Conservation (phyloP, 306 rosid species). For the Sesbania bispinosa region DNA sequence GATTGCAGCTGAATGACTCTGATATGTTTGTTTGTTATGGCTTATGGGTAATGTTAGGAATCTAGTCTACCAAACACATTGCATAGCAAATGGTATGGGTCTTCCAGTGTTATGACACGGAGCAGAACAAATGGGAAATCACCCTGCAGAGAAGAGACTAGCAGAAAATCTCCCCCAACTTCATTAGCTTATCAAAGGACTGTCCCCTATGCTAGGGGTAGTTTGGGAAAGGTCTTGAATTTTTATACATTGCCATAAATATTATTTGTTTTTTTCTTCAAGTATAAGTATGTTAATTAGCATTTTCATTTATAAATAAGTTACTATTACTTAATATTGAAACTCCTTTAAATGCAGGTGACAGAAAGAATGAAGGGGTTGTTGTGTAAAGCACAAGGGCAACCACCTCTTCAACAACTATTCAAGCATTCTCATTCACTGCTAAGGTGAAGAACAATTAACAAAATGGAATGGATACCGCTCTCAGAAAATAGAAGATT, state of each 20-base stretch:
- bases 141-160: conserved; percentile 52
- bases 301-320: too few species aligned
- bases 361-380: conserved; percentile 60
- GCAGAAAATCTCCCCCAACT: conserved; percentile 66
- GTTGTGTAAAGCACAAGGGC: conserved; percentile 59
- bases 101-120: conserved; percentile 55
- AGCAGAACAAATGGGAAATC: conserved; percentile 66
- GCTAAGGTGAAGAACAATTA: conserved; percentile 46
- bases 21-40: conserved; percentile 5
- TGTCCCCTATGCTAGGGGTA: conserved; percentile 67
- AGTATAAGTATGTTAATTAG: not conserved
- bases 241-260: too few species aligned
- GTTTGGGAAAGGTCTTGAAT: conserved; percentile 85
- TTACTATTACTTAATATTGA: too few species aligned
- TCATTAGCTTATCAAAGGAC: conserved; percentile 58
- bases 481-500: too few species aligned
- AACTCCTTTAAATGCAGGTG: conserved; percentile 45
- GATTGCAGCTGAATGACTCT: too few species aligned
- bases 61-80: conserved; percentile 71
- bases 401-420: conserved; percentile 49
- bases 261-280: not conserved
- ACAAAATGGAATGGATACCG: not conserved
- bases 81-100: conserved; percentile 45
- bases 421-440: conserved; percentile 75
- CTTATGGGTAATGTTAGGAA: conserved; percentile 46